Base-by-base conservation (phyloP, 2,329 filamentous ascomycete species). In the Fusarium decemcellulare region DNA sequence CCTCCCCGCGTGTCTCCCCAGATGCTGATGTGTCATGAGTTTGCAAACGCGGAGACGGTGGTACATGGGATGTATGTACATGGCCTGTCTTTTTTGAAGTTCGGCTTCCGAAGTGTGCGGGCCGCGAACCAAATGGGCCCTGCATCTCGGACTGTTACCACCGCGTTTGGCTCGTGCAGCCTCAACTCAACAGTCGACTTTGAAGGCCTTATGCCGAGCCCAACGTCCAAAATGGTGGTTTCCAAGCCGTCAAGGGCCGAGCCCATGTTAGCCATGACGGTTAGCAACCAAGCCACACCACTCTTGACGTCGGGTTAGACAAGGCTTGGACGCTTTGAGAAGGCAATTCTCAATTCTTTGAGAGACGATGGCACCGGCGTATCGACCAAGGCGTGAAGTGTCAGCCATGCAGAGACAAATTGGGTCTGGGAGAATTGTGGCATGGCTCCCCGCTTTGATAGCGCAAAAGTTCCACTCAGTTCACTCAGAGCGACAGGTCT, bases 21-120 rank as follows among this genome's bases (percentile, higher is more conserved):
- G 57, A 60, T 56, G 43, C 55, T 61, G 63, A 68, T 70, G 67
- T 70, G 67, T 70, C 67, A 70, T 70, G 67, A 68, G 59, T 68
- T 70, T 55, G 53, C 63, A 47, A 65, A 34, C 51, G 51, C 65
- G 67, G 59, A 47, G 67, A 48, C 52, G 46, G 50, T 42, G 56
- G 53, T 62, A 55, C 56, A 50, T 52, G 54, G 47, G 62, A 15
- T 36, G 56, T 52, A 54, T 39, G 51, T 63, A 30, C 46, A 52
- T 63, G 50, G 53, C 43, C 40, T 51, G 52, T 48, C 42, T 23
- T 23, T 23, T 42, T 40, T 54, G 52, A 39, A 37, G 14, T 54
- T 70, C 58, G 67, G 62, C 52, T 48, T 54, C 67, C 62, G 46
- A 69, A 39, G 29, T 16, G 44, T 44, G 42, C 37, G 51, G 32